A percentile compares a stretch with the other conserved stretches of the same genome.
phyloP scores from a whole-genome alignment of 2,329 filamentous ascomycete species.

The Mollisiaceae sp. region DNA sequence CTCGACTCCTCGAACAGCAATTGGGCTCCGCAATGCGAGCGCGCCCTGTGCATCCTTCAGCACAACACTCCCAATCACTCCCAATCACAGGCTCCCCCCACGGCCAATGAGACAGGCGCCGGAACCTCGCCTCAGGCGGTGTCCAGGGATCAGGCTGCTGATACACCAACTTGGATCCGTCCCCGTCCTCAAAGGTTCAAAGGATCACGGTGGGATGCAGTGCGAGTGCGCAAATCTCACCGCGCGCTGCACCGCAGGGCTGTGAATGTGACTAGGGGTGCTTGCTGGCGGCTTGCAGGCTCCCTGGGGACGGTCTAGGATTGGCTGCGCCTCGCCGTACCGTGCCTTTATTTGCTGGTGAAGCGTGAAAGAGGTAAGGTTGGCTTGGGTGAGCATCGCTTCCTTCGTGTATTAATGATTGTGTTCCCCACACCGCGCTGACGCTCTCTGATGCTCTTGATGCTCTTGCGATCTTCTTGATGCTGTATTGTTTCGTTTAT shows the following conservation, averaged over 20 bases:
- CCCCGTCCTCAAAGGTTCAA: no score
- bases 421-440: not conserved
- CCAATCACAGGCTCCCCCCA: not conserved
- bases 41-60: slow-evolving; percentile 5
- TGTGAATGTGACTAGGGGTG: not conserved
- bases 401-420: slow-evolving; percentile 11
- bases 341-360: slow-evolving; percentile 1
- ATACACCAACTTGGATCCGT: slow-evolving; percentile 5
- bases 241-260: slow-evolving; percentile 1
- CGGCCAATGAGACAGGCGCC: not conserved
- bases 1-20: slow-evolving; percentile 1
- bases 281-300: not conserved
- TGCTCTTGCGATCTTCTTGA: slow-evolving; percentile 1
- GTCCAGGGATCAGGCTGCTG: slow-evolving; percentile 2
- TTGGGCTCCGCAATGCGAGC: slow-evolving; percentile 1
- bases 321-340: not conserved
- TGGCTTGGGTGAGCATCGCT: not conserved
- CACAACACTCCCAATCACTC: not conserved
- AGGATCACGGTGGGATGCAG: not conserved
- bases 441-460: not conserved
- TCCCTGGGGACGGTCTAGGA: no score
- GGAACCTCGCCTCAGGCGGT: not conserved
- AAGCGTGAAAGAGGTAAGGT: slow-evolving; percentile 1
- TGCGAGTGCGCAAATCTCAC: not conserved
- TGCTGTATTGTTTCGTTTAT: not conserved